Evolutionary conservation across 2,329 filamentous ascomycete species (phyloP), one percentile per base, ranked within the genome.

Genomic region (Tothia fuscella): DNA sequence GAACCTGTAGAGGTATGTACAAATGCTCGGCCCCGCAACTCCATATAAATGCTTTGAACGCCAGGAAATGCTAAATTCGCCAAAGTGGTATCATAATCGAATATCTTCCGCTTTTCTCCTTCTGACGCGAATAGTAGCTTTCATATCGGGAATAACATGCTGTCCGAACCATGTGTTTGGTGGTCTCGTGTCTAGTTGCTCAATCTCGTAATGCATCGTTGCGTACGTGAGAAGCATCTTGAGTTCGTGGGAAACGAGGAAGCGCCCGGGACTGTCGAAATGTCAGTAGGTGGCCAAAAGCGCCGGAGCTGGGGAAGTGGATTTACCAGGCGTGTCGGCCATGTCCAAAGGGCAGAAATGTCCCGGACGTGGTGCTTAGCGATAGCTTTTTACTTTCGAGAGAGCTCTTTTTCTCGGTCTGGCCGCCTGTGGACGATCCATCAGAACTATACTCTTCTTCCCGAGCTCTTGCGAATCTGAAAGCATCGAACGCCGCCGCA

Each of bases 211-310:
- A 14, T 38, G 34, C 30, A 49, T 40, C 3, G 37, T 33, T 20
- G 44, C 38, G 16, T 49, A 36, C 21, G 46, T 46, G 29, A 49
- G 28, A 13, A 49, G 12, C 39, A 49, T 22, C 42, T 48, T 48
- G 31, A 49, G 62, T 55, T 68, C 61, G 47, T 65, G 59, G 17
- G 55, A 53, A 5, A 64, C 65, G 46, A 68, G 66, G 58, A 67
- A 68, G 1, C 64, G 57, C 0, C 65, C 65, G 0, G 63, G 64
- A 43, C n/a, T n/a, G n/a, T n/a, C n/a, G n/a, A n/a, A n/a, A n/a
- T n/a, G n/a, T n/a, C n/a, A n/a, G n/a, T n/a, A n/a, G n/a, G n/a
- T n/a, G n/a, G n/a, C n/a, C n/a, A n/a, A n/a, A n/a, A n/a, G n/a
- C n/a, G n/a, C n/a, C n/a, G n/a, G n/a, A n/a, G n/a, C n/a, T n/a